Evolutionary conservation across 305 asterid species (phyloP).

Genomic region (Solanum chacoense): DNA sequence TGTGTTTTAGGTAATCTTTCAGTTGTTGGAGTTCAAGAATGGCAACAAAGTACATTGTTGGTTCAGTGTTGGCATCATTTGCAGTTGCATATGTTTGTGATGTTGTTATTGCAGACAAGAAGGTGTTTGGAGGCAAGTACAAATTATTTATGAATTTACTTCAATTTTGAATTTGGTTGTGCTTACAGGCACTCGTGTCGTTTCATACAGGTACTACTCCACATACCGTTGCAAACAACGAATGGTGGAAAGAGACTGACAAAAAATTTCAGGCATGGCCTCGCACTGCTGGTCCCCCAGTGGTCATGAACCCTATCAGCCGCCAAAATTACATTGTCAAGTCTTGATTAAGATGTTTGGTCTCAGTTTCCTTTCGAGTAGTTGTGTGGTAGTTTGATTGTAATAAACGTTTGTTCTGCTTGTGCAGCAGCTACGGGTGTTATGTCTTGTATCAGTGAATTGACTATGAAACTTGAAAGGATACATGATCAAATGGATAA

Average conservation of each 20-base stretch:
- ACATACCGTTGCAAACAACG: slow-evolving; percentile 43
- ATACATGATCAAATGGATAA: background rate
- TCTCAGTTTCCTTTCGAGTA: background rate
- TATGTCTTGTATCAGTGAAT: background rate
- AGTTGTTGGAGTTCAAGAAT: slow-evolving; percentile 24
- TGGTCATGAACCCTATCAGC: slow-evolving; percentile 91
- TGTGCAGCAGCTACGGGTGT: background rate
- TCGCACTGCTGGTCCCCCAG: slow-evolving; percentile 97
- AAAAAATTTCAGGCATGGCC: slow-evolving; percentile 97
- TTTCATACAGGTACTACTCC: slow-evolving; percentile 56
- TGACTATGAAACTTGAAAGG: background rate
- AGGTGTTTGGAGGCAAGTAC: slow-evolving; percentile 63
- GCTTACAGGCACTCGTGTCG: background rate
- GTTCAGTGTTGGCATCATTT: slow-evolving; percentile 36
- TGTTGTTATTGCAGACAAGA: slow-evolving; percentile 37
- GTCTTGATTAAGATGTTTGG: background rate
- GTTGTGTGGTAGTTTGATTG: background rate
- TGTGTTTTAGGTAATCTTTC: background rate
- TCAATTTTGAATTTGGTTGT: background rate
- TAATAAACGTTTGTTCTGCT: background rate
- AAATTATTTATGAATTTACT: background rate
- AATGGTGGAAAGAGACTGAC: slow-evolving; percentile 79
- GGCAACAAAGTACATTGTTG: slow-evolving; percentile 36
- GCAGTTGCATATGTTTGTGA: slow-evolving; percentile 49
- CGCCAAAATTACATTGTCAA: slow-evolving; percentile 75